A percentile compares a stretch with the other conserved stretches of the same genome.
Evolutionary conservation across 139 green algal genomes (phyloP).

Genomic region (Mesostigma viride): DNA sequence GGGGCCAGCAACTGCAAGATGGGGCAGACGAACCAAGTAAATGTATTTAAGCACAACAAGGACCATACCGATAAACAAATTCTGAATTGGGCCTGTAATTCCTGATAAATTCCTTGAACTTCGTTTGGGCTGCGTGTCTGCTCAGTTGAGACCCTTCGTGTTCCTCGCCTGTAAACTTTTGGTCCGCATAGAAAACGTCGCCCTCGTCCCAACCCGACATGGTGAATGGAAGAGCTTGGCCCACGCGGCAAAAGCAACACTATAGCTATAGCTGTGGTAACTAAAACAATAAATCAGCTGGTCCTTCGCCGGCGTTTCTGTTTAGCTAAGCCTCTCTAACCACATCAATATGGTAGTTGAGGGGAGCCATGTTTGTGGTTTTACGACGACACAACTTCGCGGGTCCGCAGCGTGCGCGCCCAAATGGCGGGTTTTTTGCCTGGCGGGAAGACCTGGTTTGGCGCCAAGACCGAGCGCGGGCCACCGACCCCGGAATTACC

Average conservation of each 20-base stretch:
- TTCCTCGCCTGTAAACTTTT: constrained; percentile 12
- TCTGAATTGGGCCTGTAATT: constrained; percentile 17
- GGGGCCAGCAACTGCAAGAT: too few species aligned
- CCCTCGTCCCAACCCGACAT: constrained; percentile 42
- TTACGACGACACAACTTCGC: neutral
- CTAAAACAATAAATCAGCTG: neutral
- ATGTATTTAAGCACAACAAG: neutral
- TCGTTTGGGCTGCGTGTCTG: constrained; percentile 11
- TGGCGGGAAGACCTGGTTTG: too few species aligned
- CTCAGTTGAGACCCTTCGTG: constrained; percentile 3
- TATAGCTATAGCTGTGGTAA: neutral
- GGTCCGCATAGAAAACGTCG: constrained; percentile 36
- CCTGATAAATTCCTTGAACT: constrained; percentile 39
- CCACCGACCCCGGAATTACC: too few species aligned
- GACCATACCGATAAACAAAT: neutral
- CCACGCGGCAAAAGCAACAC: neutral
- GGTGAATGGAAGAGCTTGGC: neutral
- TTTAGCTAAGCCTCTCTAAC: neutral
- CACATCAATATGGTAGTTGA: neutral
- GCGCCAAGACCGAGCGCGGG: too few species aligned
- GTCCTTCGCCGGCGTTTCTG: neutral
- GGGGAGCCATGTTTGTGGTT: neutral
- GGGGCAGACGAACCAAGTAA: neutral
- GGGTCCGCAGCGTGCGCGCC: too few species aligned
- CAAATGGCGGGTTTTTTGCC: too few species aligned